A percentile compares a stretch with the other conserved stretches of the same genome.
phyloP scores from a whole-genome alignment of 2,329 filamentous ascomycete species.

The Alternaria ethzedia region DNA sequence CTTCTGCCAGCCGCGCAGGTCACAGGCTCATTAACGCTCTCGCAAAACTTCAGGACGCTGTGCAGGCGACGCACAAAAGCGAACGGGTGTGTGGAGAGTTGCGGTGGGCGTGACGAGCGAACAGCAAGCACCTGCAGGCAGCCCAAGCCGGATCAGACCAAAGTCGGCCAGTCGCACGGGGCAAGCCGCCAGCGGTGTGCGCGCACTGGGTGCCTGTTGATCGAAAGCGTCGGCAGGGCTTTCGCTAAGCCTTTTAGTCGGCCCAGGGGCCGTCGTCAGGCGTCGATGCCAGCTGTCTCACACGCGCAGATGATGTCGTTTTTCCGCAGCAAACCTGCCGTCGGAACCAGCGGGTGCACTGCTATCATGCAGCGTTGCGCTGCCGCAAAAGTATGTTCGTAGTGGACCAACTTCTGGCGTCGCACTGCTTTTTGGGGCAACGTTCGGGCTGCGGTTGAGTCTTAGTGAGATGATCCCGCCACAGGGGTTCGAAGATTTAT shows the following conservation, averaged over 20 bases:
- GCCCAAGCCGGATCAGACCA: conserved; percentile 28
- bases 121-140: conserved; percentile 40
- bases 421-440: conserved; percentile 19
- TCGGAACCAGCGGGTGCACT: conserved; percentile 2
- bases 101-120: conserved; percentile 37
- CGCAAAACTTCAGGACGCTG: conserved; percentile 38
- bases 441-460: conserved; percentile 29
- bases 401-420: not conserved
- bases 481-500: conserved; percentile 26
- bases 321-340: conserved; percentile 8
- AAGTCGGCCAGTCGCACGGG: conserved; percentile 36
- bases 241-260: conserved; percentile 27
- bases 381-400: conserved; percentile 18
- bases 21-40: conserved; percentile 29
- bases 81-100: conserved; percentile 31
- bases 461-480: conserved; percentile 25
- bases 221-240: conserved; percentile 36
- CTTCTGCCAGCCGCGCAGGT: conserved; percentile 37
- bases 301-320: conserved; percentile 27
- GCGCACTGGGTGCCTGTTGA: conserved; percentile 36
- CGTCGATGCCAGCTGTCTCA: conserved; percentile 38
- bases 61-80: conserved; percentile 38
- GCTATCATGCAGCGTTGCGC: conserved; percentile 2
- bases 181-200: conserved; percentile 42
- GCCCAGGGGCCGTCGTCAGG: conserved; percentile 36